A percentile compares a stretch with the other conserved stretches of the same genome.
Evolutionary conservation across 352 stramenopile genomes (phyloP).

Genomic region (Phytophthora europaea): DNA sequence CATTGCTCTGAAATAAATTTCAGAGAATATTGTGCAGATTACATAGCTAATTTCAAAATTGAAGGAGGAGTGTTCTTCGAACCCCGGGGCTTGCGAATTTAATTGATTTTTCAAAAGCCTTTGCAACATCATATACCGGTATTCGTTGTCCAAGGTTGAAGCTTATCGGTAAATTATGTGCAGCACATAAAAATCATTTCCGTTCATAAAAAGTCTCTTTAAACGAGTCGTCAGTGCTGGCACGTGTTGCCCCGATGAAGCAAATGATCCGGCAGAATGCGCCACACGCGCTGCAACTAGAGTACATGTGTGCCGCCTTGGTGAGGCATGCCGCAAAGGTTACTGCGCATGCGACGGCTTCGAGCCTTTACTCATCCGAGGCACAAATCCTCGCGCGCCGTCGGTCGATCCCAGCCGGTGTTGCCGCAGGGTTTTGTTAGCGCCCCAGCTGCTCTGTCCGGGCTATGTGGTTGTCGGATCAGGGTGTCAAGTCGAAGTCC

Average conservation of each 20-base stretch:
- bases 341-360: constrained; percentile 9
- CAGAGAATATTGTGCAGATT: too few relatives aligned
- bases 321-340: constrained; percentile 4
- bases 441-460: constrained; percentile 28
- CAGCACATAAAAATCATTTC: not conserved
- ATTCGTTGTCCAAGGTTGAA: not conserved
- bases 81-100: too few relatives aligned
- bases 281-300: not conserved
- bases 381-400: constrained; percentile 30
- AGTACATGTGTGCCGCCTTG: not conserved
- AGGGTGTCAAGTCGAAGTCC: not conserved
- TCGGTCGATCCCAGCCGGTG: constrained; percentile 22
- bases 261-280: not conserved
- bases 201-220: not conserved
- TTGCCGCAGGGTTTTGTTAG: constrained; percentile 13
- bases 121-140: not conserved
- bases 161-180: not conserved
- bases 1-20: too few relatives aligned
- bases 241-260: not conserved
- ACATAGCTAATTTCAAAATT: too few relatives aligned
- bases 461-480: constrained; percentile 34
- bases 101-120: too few relatives aligned
- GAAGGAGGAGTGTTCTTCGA: too few relatives aligned
- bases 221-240: not conserved
- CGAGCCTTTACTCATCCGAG: constrained; percentile 5